Evolutionary conservation across 2,329 filamentous ascomycete genomes (phyloP), one percentile per base, ranked within the genome.

Genomic region (Clarireedia paspali): DNA sequence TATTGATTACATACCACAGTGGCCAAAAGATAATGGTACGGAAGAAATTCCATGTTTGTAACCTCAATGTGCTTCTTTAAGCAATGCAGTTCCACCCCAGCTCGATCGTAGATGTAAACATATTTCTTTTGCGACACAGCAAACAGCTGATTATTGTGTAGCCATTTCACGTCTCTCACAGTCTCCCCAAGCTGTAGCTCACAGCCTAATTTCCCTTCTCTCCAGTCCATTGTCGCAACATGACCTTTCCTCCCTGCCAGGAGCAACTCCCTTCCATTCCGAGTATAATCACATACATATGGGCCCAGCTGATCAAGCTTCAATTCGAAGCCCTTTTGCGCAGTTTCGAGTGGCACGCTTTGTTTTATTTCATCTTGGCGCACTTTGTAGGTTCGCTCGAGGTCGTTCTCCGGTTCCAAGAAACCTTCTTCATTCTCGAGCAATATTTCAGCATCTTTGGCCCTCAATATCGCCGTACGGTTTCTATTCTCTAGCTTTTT

Each of bases 41-140:
- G 92, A 14, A 97, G 76, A 69, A 96, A 99, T 72, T 97, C 90
- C 80, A 99, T 90, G 71, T 95, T 87, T 12, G 88, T 87, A 14
- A 95, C 89, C 70, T 99, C 94, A 59, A 89, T 82, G 70, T 96
- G 92, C 70, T 94, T 94, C 71, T 85, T 85, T 67, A 99, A 74
- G 69, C 89, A 91, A 71, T 99, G 94, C 54, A 99, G 75, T 74
- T 99, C 94, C 20, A 96, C 88, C 51, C 94, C 94, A 56, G 89
- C 82, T 56, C 84, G 79, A 67, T 96, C 94, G 75, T 99, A 99
- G 62, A 99, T 96, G 74, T 96, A 99, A 61, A 94, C 89, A 64
- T 94, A 87, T 73, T 92, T 94, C 77, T 96, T 96, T 73, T 99
- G 92, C 46, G 94, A 91, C 12, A 96, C 90, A 0, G 92, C 92